Percentiles rank a stretch among this genome's conserved stretches.
Conservation (phyloP, 2,329 filamentous ascomycete species). For the Apiospora saccharicola region DNA sequence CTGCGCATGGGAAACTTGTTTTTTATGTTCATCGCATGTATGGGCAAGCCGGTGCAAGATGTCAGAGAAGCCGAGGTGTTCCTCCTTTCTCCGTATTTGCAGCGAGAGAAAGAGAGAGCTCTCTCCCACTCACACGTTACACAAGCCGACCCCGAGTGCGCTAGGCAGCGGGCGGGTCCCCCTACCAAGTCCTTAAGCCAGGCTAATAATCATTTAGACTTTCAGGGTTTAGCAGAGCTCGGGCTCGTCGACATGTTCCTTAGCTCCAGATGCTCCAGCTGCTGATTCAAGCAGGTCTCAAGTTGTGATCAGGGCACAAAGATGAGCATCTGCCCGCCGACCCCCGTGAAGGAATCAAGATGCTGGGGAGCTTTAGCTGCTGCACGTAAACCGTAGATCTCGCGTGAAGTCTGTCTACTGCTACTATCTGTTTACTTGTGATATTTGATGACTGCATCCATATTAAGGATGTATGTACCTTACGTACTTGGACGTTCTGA, state of each 20-base stretch:
- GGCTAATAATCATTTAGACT: slow-evolving; percentile 18
- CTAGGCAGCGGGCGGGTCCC: background rate
- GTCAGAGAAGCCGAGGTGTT: slow-evolving; percentile 9
- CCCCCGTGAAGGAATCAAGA: slow-evolving; percentile 13
- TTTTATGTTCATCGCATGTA: slow-evolving; percentile 10
- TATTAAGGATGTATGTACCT: background rate
- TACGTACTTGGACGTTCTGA: background rate
- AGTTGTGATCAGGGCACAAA: slow-evolving; percentile 23
- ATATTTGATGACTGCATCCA: too few relatives aligned
- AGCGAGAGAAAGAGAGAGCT: background rate
- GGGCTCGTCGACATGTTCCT: slow-evolving; percentile 7
- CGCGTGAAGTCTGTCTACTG: background rate
- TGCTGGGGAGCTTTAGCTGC: background rate
- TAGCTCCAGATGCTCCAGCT: slow-evolving; percentile 16
- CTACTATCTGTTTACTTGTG: background rate
- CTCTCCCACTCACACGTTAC: slow-evolving; percentile 15
- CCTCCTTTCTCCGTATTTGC: background rate
- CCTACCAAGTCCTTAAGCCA: background rate
- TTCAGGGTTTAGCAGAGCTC: slow-evolving; percentile 24
- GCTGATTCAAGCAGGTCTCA: slow-evolving; percentile 24
- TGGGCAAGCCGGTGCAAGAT: background rate
- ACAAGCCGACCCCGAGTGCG: slow-evolving; percentile 16
- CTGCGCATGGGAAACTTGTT: background rate
- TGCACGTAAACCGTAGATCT: slow-evolving; percentile 9
- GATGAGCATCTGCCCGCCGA: background rate